Conservation (phyloP, 306 rosid species). For the Vigna angularis region DNA sequence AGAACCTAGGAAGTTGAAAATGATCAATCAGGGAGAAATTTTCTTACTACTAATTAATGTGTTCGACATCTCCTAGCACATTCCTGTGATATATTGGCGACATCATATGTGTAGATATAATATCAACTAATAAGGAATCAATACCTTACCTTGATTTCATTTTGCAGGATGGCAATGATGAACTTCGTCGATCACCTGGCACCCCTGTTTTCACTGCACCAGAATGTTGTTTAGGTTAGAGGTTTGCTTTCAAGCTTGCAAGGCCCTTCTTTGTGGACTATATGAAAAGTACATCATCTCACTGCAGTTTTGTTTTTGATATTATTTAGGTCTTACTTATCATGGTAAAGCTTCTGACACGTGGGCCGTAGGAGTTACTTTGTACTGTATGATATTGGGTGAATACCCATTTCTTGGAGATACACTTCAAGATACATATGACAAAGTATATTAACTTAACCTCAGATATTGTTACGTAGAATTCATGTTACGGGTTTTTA, state of each 20-base stretch:
- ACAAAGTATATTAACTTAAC: constrained; percentile 59
- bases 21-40: constrained; percentile 6
- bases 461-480: background rate
- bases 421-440: constrained; percentile 95
- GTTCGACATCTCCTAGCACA: background rate
- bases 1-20: constrained; percentile 1
- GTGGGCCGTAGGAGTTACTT: constrained; percentile 98
- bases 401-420: constrained; percentile 97
- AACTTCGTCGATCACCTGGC: constrained; percentile 97
- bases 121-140: constrained; percentile 14
- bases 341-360: constrained; percentile 93
- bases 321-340: constrained; percentile 76
- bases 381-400: constrained; percentile 92
- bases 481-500: constrained; percentile 39
- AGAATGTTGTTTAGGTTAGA: constrained; percentile 91
- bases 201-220: constrained; percentile 99
- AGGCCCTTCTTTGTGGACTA: constrained; percentile 21
- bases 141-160: constrained; percentile 39
- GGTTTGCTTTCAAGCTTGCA: constrained; percentile 35
- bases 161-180: constrained; percentile 86
- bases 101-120: constrained; percentile 21
- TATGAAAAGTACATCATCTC: constrained; percentile 16
- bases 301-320: constrained; percentile 30
- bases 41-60: background rate
- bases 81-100: constrained; percentile 19